phyloP scores from a whole-genome alignment of 495 filamentous ascomycete species.

The Talaromyces ruber region DNA sequence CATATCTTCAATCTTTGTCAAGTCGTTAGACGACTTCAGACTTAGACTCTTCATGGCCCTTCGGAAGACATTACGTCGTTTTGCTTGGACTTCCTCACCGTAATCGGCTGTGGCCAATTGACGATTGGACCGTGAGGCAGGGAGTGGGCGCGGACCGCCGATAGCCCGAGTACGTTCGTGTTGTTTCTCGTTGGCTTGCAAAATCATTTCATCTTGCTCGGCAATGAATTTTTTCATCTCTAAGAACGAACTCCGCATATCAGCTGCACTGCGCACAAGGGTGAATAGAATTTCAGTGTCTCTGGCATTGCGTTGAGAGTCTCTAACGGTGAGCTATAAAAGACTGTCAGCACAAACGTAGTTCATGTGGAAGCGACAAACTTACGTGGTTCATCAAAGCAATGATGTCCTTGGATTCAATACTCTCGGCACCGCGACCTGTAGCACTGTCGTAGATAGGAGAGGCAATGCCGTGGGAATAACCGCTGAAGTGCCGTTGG shows the following conservation, averaged over 20 bases:
- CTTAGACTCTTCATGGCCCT: constrained; percentile 85
- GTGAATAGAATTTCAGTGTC: constrained; percentile 97
- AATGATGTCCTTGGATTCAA: constrained; percentile 95
- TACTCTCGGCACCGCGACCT: constrained; percentile 80
- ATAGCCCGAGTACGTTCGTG: constrained; percentile 77
- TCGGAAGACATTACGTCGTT: constrained; percentile 83
- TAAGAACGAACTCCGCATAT: constrained; percentile 96
- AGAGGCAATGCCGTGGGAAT: constrained; percentile 70
- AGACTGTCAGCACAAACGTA: constrained; percentile 23
- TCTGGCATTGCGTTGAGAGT: constrained; percentile 91
- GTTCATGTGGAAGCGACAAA: constrained; percentile 5
- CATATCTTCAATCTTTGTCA: constrained; percentile 92
- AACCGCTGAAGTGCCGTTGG: constrained; percentile 68
- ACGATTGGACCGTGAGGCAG: constrained; percentile 43
- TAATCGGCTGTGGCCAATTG: constrained; percentile 50
- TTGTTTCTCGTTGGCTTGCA: constrained; percentile 74
- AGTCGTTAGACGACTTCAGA: constrained; percentile 76
- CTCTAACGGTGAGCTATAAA: constrained; percentile 80
- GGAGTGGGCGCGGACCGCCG: constrained; percentile 80
- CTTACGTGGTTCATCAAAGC: constrained; percentile 94
- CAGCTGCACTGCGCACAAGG: constrained; percentile 84
- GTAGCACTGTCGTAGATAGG: constrained; percentile 88
- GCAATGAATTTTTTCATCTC: constrained; percentile 90
- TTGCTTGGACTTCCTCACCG: constrained; percentile 65
- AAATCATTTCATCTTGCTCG: constrained; percentile 75